A percentile compares a stretch with the other conserved stretches of the same genome.
Evolutionary conservation across 768 basidiomycete genomes (phyloP).

Genomic region (Russula abietina): DNA sequence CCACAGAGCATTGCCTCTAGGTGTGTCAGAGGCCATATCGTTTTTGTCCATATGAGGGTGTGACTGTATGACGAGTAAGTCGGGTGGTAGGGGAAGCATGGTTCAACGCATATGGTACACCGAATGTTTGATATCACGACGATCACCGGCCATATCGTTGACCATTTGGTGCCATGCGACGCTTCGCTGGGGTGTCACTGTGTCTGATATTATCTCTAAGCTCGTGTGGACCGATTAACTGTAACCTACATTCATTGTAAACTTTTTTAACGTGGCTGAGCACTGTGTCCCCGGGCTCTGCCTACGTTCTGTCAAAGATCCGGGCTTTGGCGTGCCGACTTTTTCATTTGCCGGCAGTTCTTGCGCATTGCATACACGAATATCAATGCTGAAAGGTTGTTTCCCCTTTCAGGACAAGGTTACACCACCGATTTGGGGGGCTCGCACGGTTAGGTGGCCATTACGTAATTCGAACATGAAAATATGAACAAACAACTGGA

Average conservation of each 20-base stretch:
- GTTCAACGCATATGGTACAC: background rate
- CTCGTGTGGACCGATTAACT: background rate
- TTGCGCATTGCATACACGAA: background rate
- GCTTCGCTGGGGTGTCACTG: background rate
- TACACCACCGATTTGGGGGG: background rate
- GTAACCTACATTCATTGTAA: background rate
- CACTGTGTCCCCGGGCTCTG: background rate
- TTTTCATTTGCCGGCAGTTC: background rate
- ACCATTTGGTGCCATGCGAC: background rate
- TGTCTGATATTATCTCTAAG: background rate
- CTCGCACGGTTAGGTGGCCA: background rate
- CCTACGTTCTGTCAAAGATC: background rate
- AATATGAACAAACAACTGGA: conserved; percentile 9
- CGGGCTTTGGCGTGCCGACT: background rate
- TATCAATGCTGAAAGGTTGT: background rate
- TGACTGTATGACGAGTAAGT: background rate
- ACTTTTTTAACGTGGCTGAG: background rate
- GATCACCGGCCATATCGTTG: background rate
- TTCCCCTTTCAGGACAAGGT: background rate
- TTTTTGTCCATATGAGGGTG: too few species aligned
- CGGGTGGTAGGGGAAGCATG: too few species aligned
- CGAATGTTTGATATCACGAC: background rate
- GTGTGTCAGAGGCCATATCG: background rate
- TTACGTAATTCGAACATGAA: background rate
- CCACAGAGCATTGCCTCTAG: background rate